Base-by-base conservation (phyloP, 2,329 filamentous ascomycete species). In the Aureobasidium sp. region DNA sequence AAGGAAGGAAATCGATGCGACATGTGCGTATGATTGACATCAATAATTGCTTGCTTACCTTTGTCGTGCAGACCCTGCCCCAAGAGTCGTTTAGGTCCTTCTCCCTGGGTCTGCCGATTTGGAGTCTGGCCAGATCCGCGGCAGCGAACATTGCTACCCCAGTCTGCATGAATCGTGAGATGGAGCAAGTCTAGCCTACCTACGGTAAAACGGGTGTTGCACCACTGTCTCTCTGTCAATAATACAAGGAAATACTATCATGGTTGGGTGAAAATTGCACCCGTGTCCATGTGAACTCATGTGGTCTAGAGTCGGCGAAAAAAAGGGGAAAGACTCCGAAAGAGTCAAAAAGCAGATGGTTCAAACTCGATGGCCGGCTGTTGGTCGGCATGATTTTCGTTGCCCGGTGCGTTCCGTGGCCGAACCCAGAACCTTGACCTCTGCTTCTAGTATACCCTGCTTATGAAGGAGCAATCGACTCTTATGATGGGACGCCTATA, bases 61-160 rank as follows among this genome's bases (percentile, higher is more conserved):
- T 14, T 31, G 37, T 55, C 25, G 37, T 55, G 51, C 51, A 55
- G 51, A 55, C 36, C 36, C 22, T 29, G 36, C 15, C 9, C 25
- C 25, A 20, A 31, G 25, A 20, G 31, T 42, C 9, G 12, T 20
- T 31, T 22, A 42, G 36, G 12, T 42, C 31, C 31, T n/a, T n/a
- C 49, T 55, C 37, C 36, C 37, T 55, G 20, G 51, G 29, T 27
- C 25, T 20, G 22, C 37, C 36, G 51, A 41, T 55, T 41, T 27
- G 25, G 22, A 42, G 51, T 42, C 51, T 55, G 51, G 51, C 51
- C 51, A 55, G 51, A 42, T 42, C 51, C 37, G 51, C 51, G 51
- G 49, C 49, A 52, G 27, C 49, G 34, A 37, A 5, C 49, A 51
- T 25, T 25, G 14, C 49, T 39, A 52, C 49, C 49, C 49, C 49